Evolutionary conservation across 176 grass and related monocot genomes (phyloP).

Genomic region (Melocanna baccifera): DNA sequence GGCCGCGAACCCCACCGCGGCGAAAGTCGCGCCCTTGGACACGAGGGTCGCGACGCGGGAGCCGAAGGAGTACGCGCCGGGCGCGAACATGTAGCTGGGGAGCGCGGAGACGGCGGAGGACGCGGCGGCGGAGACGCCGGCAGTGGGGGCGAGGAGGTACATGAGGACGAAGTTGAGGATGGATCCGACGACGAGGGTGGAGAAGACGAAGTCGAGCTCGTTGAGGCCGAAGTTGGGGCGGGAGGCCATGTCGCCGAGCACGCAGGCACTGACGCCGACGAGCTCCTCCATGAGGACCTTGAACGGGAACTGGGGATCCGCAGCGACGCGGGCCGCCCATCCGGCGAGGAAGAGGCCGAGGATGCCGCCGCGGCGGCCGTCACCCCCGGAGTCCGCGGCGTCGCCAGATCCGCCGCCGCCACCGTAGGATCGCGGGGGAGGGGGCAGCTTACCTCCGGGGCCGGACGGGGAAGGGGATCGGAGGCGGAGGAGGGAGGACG

Average conservation of each 20-base stretch:
- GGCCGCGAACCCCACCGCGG: constrained; percentile 59
- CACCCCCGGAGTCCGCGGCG: constrained; percentile 28
- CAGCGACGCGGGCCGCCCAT: constrained; percentile 74
- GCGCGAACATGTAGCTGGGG: constrained; percentile 84
- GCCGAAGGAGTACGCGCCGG: constrained; percentile 58
- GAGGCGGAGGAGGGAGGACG: constrained; percentile 33
- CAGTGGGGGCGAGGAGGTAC: constrained; percentile 81
- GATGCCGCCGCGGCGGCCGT: constrained; percentile 25
- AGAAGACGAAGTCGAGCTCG: constrained; percentile 92
- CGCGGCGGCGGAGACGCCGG: constrained; percentile 33
- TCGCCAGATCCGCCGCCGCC: constrained; percentile 65
- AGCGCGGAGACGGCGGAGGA: constrained; percentile 39
- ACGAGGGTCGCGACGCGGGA: constrained; percentile 54
- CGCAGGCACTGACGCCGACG: constrained; percentile 71
- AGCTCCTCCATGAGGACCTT: constrained; percentile 96
- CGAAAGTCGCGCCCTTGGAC: constrained; percentile 73
- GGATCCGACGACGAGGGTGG: constrained; percentile 87
- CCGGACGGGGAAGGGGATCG: constrained; percentile 36
- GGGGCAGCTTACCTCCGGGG: constrained; percentile 48
- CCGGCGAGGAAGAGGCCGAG: constrained; percentile 69
- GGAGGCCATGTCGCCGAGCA: constrained; percentile 80
- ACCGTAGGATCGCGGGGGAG: constrained; percentile 45
- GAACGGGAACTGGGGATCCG: constrained; percentile 81
- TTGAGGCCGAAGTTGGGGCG: constrained; percentile 88
- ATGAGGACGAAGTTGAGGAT: constrained; percentile 92